Conservation (phyloP, 805 yeast species). For the Lipomyces anomalus region DNA sequence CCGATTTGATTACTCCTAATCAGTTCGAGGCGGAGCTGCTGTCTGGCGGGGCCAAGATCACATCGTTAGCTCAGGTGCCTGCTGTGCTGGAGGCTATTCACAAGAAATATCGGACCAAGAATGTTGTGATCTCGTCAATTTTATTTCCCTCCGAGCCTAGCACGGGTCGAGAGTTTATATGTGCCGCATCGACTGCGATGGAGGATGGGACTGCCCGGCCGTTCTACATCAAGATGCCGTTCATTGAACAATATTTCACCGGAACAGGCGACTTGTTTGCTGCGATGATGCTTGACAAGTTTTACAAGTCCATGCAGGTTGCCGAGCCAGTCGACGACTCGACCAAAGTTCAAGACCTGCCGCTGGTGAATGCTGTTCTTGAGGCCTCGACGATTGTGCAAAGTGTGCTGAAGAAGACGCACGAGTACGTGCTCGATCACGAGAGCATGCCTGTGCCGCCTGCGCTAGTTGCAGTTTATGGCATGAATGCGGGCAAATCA, state of each 20-base stretch:
- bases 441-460: not conserved
- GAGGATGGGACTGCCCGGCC: slow-evolving; percentile 5
- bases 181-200: slow-evolving; percentile 14
- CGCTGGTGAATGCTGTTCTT: slow-evolving; percentile 34
- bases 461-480: not conserved
- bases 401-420: slow-evolving; percentile 45
- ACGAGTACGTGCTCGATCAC: not conserved
- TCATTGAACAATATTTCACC: slow-evolving; percentile 75
- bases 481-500: slow-evolving; percentile 8
- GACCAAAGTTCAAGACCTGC: slow-evolving; percentile 8
- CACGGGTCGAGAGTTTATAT: slow-evolving; percentile 22
- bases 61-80: slow-evolving; percentile 8
- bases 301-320: slow-evolving; percentile 29
- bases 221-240: slow-evolving; percentile 34
- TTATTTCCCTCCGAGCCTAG: slow-evolving; percentile 29
- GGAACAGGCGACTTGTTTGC: slow-evolving; percentile 94
- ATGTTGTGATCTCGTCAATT: slow-evolving; percentile 66
- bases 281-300: slow-evolving; percentile 64
- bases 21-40: slow-evolving; percentile 81
- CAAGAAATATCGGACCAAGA: slow-evolving; percentile 42
- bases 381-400: slow-evolving; percentile 56
- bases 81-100: slow-evolving; percentile 49
- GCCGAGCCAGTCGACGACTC: slow-evolving; percentile 26
- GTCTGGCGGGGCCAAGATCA: slow-evolving; percentile 37
- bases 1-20: slow-evolving; percentile 74